A percentile compares a stretch with the other conserved stretches of the same genome.
Conservation (phyloP, 768 basidiomycete genomes). For the Hebeloma cylindrosporum region DNA sequence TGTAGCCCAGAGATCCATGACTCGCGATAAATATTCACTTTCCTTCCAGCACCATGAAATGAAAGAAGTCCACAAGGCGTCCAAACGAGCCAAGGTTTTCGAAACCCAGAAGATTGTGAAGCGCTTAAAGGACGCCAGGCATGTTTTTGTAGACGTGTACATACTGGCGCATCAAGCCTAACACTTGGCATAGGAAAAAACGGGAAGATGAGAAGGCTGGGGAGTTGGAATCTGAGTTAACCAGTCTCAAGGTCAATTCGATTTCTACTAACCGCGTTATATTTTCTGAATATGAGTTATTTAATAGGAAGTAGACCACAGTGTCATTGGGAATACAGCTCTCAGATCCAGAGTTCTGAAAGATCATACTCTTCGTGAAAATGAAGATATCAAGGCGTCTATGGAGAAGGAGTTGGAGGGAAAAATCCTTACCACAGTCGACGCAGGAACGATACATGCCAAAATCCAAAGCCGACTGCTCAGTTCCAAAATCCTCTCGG, state of each 20-base stretch:
- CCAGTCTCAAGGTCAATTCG: constrained; percentile 60
- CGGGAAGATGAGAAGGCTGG: constrained; percentile 34
- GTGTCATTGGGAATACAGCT: constrained; percentile 62
- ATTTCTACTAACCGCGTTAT: background rate
- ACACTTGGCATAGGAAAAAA: constrained; percentile 33
- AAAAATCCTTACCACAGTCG: constrained; percentile 32
- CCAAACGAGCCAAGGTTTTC: constrained; percentile 79
- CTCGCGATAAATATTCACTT: constrained; percentile 2
- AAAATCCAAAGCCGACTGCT: constrained; percentile 73
- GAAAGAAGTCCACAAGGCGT: constrained; percentile 69
- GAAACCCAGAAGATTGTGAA: constrained; percentile 85
- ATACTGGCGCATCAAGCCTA: constrained; percentile 3
- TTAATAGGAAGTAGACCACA: constrained; percentile 54
- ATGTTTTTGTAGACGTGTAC: background rate
- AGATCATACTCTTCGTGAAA: constrained; percentile 55
- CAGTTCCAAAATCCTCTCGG: constrained; percentile 74
- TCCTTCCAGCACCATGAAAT: constrained; percentile 66
- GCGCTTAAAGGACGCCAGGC: constrained; percentile 73
- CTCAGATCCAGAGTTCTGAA: constrained; percentile 73
- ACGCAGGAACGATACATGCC: constrained; percentile 43
- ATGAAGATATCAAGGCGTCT: constrained; percentile 46
- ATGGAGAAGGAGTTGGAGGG: constrained; percentile 45
- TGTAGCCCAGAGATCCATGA: constrained; percentile 23
- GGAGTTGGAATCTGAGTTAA: constrained; percentile 61
- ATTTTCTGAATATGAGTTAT: constrained; percentile 7